A percentile compares a stretch with the other conserved stretches of the same genome.
phyloP scores from a whole-genome alignment of 345 rosid species.

The Sonneratia alba region DNA sequence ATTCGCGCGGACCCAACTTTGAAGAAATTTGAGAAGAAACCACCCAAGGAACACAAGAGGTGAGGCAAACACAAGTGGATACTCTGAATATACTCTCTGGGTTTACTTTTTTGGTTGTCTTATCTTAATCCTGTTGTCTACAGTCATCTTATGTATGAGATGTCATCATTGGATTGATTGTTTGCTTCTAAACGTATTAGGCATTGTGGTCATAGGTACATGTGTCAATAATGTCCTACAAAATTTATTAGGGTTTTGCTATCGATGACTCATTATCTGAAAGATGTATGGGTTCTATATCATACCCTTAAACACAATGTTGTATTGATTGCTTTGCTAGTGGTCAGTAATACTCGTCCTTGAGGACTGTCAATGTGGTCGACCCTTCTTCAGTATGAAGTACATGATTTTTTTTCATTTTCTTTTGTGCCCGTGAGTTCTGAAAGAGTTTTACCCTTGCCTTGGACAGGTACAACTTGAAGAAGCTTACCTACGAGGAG shows the following conservation, averaged over 20 bases:
- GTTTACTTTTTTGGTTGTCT: too few species aligned
- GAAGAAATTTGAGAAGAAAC: slow-evolving; percentile 44
- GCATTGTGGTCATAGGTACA: background rate
- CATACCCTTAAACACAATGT: too few species aligned
- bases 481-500: slow-evolving; percentile 72
- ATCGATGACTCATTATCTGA: too few species aligned
- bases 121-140: background rate
- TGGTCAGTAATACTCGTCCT: too few species aligned
- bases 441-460: too few species aligned
- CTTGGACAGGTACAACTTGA: slow-evolving; percentile 51
- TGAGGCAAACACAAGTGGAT: slow-evolving; percentile 5
- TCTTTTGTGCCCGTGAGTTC: too few species aligned
- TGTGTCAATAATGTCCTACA: background rate
- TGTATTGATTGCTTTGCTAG: too few species aligned
- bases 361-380: too few species aligned
- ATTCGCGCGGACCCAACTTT: slow-evolving; percentile 56
- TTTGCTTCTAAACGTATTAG: background rate
- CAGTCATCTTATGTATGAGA: background rate
- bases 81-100: background rate
- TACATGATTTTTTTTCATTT: too few species aligned
- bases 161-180: background rate
- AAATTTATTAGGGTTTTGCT: background rate
- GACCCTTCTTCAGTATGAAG: too few species aligned
- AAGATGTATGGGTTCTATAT: too few species aligned
- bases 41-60: slow-evolving; percentile 56